Evolutionary conservation across 164 flowering plant species (phyloP).

Genomic region (Chloranthus sessilifolius): DNA sequence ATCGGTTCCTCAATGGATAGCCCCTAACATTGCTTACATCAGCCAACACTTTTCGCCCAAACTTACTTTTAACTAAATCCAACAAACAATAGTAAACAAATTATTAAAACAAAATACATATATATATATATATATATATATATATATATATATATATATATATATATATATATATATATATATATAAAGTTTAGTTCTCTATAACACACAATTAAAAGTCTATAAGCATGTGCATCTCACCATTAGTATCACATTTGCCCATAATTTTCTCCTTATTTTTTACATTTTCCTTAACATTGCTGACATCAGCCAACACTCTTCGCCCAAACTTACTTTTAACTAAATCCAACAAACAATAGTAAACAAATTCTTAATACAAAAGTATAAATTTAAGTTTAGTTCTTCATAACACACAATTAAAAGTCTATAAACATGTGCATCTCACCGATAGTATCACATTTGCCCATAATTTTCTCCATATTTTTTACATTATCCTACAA

Average conservation of each 20-base stretch:
- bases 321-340: conserved; percentile 34
- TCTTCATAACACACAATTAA: not conserved
- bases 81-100: not conserved
- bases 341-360: conserved; percentile 6
- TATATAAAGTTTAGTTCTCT: not conserved
- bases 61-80: conserved; percentile 26
- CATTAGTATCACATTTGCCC: conserved; percentile 23
- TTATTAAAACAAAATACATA: not conserved
- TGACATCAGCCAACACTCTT: conserved; percentile 58
- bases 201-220: not conserved
- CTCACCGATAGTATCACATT: conserved; percentile 34
- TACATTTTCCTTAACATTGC: conserved; percentile 44
- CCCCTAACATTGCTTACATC: conserved; percentile 52
- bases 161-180: no score
- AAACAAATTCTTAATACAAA: not conserved
- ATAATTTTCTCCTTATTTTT: no score
- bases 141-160: no score
- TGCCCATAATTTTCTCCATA: conserved; percentile 27
- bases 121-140: no score
- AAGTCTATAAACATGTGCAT: not conserved
- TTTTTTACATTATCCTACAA: conserved; percentile 28
- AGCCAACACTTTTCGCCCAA: conserved; percentile 49
- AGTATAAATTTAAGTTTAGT: not conserved
- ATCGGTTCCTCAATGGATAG: conserved; percentile 15
- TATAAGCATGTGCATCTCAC: conserved; percentile 30